A percentile compares a stretch with the other conserved stretches of the same genome.
Evolutionary conservation across 257 asterid species (phyloP).

Genomic region (Nemophila menziesii): DNA sequence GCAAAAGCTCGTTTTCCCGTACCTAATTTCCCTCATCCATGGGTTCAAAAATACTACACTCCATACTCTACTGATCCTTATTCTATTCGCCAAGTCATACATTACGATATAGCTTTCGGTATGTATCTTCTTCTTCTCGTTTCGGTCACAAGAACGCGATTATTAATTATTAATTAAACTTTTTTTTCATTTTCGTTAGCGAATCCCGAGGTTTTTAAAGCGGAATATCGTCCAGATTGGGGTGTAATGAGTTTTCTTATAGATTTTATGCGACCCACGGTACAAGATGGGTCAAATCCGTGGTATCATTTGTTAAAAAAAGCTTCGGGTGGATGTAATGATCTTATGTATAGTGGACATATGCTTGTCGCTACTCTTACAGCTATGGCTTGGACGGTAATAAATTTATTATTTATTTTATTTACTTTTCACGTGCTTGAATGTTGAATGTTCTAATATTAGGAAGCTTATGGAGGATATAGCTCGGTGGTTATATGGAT

Average conservation of each 20-base stretch:
- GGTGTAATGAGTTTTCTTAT: constrained; percentile 81
- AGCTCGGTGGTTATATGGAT: constrained; percentile 71
- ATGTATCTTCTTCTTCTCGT: not conserved
- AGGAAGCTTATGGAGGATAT: constrained; percentile 96
- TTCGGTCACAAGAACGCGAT: not conserved
- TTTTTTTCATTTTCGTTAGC: constrained; percentile 32
- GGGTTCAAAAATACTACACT: constrained; percentile 82
- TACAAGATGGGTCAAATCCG: constrained; percentile 47
- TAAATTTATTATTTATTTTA: not conserved
- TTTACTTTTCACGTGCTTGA: not conserved
- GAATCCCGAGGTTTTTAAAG: constrained; percentile 33
- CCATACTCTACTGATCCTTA: constrained; percentile 71
- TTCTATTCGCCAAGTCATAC: constrained; percentile 60
- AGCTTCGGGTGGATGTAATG: constrained; percentile 97
- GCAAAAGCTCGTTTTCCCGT: constrained; percentile 72
- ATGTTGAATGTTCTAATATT: not conserved
- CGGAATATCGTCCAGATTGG: constrained; percentile 75
- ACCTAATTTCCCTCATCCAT: constrained; percentile 67
- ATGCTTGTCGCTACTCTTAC: constrained; percentile 94
- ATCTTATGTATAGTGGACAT: constrained; percentile 90
- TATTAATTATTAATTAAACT: too few relatives aligned
- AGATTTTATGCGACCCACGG: constrained; percentile 76
- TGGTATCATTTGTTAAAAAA: constrained; percentile 81
- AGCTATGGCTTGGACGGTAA: constrained; percentile 99
- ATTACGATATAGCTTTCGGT: constrained; percentile 72